These are phyloP conservation scores for Chalaropsis thielavioides DNA, from an alignment of 2,329 filamentous ascomycete genomes.

Conservation along the genomic window DNA sequence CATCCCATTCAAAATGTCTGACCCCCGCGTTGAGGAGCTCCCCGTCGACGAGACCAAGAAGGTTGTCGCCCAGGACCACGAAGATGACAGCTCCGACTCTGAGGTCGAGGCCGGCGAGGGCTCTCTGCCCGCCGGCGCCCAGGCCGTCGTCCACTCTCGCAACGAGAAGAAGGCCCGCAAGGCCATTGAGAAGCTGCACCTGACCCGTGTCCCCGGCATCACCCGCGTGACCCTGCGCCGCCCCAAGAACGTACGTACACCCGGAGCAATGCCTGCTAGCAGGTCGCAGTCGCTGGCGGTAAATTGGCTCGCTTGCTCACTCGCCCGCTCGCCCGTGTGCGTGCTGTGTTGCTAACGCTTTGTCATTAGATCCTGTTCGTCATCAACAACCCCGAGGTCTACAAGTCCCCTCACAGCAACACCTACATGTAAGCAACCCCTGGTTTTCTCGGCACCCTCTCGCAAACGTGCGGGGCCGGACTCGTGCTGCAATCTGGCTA, in stretches of 20 bases:
- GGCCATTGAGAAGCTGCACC: constrained; percentile 94
- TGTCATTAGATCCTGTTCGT: constrained; percentile 91
- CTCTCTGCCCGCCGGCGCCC: constrained; percentile 65
- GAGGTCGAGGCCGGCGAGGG: constrained; percentile 67
- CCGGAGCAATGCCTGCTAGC: not conserved
- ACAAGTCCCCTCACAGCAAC: constrained; percentile 98
- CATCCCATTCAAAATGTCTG: constrained; percentile 57
- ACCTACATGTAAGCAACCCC: constrained; percentile 78
- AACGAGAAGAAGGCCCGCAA: constrained; percentile 99
- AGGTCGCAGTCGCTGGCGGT: no score
- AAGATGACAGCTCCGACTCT: constrained; percentile 55
- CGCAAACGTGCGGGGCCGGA: not conserved
- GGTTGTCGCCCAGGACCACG: constrained; percentile 55
- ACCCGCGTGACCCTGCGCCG: constrained; percentile 94
- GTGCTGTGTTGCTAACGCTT: constrained; percentile 6
- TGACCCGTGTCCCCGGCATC: constrained; percentile 93
- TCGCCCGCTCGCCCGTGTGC: not conserved
- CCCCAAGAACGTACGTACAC: constrained; percentile 85
- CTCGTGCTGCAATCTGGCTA: not conserved
- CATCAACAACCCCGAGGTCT: constrained; percentile 98
- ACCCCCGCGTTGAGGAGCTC: constrained; percentile 95
- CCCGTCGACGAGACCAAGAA: constrained; percentile 82
- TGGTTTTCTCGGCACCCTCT: not conserved
- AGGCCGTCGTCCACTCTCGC: constrained; percentile 86
- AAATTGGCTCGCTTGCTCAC: no score